Base-by-base conservation (phyloP, 176 grass and related monocot genomes). In the Dendrocalamus sinicus region DNA sequence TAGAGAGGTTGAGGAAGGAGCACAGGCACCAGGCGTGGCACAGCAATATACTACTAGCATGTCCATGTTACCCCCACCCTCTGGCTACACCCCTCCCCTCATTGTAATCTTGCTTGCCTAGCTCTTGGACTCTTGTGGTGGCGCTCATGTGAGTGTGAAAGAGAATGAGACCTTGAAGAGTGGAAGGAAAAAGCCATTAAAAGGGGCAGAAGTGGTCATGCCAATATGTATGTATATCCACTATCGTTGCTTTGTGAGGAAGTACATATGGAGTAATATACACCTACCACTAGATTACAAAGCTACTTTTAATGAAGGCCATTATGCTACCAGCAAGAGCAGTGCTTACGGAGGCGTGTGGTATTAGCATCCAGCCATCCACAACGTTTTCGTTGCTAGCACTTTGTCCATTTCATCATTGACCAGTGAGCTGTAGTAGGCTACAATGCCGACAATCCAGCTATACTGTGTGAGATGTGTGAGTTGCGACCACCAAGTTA, bases 401-500 rank as follows among this genome's bases (percentile, higher is more conserved):
- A 50, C 64, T 55, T 72, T 28, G 48, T 47, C 17, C 16, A 37
- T 71, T 70, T 61, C 64, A 37, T 77, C 57, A 46, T 72, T 64
- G 79, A 76, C 64, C 57, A 67, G 66, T 72, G 83, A 70, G 83
- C 63, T 72, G 64, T 81, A 44, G 69, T 63, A 62, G 55, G 70
- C 63, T 90, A 81, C 65, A 45, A 45, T 55, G 37, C 73, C 57
- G 77, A 86, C 77, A 86, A 40, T 82, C 60, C 71, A 76, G 61
- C 86, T 76, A 48, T 58, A 81, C 85, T 48, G 78, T 87, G 58
- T 43, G 77, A 55, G 24, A 30, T 15, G 20, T 39, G 76, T 64
- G 55, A 80, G n/a, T 14, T 14, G 71, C 61, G 86, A 88, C 70
- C 79, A 76, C 79, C n/a, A n/a, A n/a, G n/a, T n/a, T n/a, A n/a